These are phyloP conservation scores for Rhynchospora pubera DNA, from an alignment of 176 grass and related monocot species.

Conservation along the genomic window DNA sequence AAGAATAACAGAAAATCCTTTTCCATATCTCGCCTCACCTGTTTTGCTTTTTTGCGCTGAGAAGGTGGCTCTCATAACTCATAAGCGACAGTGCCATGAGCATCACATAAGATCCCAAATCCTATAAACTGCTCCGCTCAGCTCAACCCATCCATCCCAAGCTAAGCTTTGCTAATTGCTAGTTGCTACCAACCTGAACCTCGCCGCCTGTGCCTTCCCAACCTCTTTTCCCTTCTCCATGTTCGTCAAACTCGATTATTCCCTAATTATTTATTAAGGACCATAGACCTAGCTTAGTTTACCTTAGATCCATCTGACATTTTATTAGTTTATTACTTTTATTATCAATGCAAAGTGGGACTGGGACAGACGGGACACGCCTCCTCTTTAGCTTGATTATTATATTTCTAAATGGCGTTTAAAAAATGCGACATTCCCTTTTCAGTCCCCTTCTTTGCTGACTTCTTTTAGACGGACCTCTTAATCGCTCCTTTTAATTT, in stretches of 20 bases:
- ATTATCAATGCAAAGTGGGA: background rate
- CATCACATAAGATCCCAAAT: conserved; percentile 17
- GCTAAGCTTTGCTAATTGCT: background rate
- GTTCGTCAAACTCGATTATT: background rate
- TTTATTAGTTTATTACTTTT: background rate
- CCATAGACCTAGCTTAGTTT: background rate
- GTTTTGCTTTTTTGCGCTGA: background rate
- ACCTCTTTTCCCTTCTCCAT: background rate
- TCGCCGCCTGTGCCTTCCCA: background rate
- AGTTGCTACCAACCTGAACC: too few relatives aligned
- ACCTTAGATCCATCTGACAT: background rate
- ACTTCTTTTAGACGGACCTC: conserved; percentile 5
- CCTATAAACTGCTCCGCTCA: background rate
- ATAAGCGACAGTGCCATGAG: background rate
- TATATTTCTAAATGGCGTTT: background rate
- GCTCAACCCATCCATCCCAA: background rate
- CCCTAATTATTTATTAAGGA: background rate
- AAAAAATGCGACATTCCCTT: conserved; percentile 14
- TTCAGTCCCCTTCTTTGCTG: background rate
- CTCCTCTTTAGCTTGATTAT: background rate
- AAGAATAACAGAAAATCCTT: background rate
- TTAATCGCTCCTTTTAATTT: conserved; percentile 23
- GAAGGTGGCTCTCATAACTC: background rate
- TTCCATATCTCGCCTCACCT: background rate
- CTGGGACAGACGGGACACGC: background rate